Conservation (phyloP, 1,284 basidiomycete genomes). For the Naganishia cerealis region DNA sequence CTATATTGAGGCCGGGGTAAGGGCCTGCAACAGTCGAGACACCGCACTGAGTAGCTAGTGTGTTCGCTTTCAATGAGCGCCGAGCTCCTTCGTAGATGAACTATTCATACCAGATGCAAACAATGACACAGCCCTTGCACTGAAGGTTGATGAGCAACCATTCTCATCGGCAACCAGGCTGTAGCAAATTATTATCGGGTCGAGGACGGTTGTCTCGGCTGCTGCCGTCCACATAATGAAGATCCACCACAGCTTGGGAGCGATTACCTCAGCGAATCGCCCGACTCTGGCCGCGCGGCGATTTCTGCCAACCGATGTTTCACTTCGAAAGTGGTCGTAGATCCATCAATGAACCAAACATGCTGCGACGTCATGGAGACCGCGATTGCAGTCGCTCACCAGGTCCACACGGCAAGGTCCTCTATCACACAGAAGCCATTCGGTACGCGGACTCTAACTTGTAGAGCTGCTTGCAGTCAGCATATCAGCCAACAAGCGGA, state of each 20-base stretch:
- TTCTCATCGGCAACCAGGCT: neutral
- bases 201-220: neutral
- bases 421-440: neutral
- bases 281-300: conserved; percentile 12
- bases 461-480: neutral
- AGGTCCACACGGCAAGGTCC: neutral
- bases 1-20: neutral
- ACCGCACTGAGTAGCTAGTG: neutral
- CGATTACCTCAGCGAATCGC: conserved; percentile 11
- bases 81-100: neutral
- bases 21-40: neutral
- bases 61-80: neutral
- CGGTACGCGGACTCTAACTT: neutral
- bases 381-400: neutral
- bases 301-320: conserved; percentile 12
- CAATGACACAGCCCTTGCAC: neutral
- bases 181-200: neutral
- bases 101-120: neutral
- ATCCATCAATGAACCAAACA: conserved; percentile 20
- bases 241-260: conserved; percentile 1
- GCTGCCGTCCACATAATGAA: neutral
- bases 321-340: conserved; percentile 9
- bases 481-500: neutral
- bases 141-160: neutral
- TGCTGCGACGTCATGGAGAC: neutral